Percentiles rank a stretch among this genome's conserved stretches.
Conservation (phyloP, 352 stramenopile species). For the Peronospora belbahrii region DNA sequence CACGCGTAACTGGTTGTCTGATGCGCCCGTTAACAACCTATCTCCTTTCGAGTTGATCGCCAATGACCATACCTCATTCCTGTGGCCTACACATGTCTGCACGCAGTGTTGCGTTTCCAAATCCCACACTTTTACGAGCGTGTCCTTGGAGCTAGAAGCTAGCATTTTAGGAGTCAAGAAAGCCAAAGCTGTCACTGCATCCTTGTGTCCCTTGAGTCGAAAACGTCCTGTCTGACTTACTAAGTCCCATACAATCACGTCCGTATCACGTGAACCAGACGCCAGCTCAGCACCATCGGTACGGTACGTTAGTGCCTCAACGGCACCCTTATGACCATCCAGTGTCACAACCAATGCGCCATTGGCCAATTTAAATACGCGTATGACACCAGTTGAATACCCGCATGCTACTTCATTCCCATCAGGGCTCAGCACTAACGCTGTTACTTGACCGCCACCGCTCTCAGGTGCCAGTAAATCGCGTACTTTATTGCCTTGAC, state of each 20-base stretch:
- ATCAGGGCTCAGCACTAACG: slow-evolving; percentile 69
- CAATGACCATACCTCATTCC: slow-evolving; percentile 89
- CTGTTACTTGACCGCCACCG: slow-evolving; percentile 66
- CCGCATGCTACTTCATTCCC: slow-evolving; percentile 68
- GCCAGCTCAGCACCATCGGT: slow-evolving; percentile 73
- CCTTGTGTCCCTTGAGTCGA: slow-evolving; percentile 89
- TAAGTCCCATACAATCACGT: slow-evolving; percentile 92
- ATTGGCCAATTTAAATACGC: slow-evolving; percentile 73
- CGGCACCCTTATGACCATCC: slow-evolving; percentile 80
- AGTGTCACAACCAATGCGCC: slow-evolving; percentile 78
- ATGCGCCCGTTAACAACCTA: slow-evolving; percentile 68
- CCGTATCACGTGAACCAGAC: slow-evolving; percentile 85
- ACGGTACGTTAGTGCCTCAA: slow-evolving; percentile 76
- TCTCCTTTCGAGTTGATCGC: slow-evolving; percentile 58
- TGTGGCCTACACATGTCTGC: slow-evolving; percentile 90
- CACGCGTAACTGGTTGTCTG: slow-evolving; percentile 78
- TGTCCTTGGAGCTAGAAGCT: slow-evolving; percentile 89
- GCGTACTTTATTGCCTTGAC: slow-evolving; percentile 77
- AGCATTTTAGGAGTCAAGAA: slow-evolving; percentile 63
- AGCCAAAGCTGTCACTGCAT: slow-evolving; percentile 85
- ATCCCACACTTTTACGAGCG: slow-evolving; percentile 92
- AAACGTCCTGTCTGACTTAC: slow-evolving; percentile 86
- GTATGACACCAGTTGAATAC: slow-evolving; percentile 76
- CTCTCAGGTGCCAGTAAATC: slow-evolving; percentile 36
- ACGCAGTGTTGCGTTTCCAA: slow-evolving; percentile 90